These are phyloP conservation scores for Spathaspora boniae DNA, from an alignment of 805 yeast species.

Conservation along the genomic window DNA sequence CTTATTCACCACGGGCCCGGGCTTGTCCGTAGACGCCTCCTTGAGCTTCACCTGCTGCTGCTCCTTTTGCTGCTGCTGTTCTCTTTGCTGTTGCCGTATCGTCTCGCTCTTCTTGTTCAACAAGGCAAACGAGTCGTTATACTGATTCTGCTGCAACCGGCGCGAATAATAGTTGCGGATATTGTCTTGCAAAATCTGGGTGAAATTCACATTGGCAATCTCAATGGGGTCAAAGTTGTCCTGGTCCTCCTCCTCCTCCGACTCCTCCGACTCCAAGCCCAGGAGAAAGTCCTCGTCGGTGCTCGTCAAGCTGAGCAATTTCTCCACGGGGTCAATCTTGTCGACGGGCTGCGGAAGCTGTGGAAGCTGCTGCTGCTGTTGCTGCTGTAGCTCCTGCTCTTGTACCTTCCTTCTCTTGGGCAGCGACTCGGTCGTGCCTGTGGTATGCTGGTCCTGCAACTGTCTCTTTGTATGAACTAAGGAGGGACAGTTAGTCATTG, in stretches of 20 bases:
- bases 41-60: neutral
- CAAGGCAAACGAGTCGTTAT: slow-evolving; percentile 31
- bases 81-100: slow-evolving; percentile 3
- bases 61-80: slow-evolving; percentile 2
- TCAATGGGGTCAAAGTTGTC: slow-evolving; percentile 7
- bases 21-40: neutral
- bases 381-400: slow-evolving; percentile 1
- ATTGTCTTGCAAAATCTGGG: slow-evolving; percentile 37
- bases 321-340: slow-evolving; percentile 42
- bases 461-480: slow-evolving; percentile 1
- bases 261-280: slow-evolving; percentile 19
- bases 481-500: slow-evolving; percentile 9
- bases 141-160: slow-evolving; percentile 22
- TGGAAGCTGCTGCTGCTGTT: slow-evolving; percentile 3
- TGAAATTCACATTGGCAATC: slow-evolving; percentile 27
- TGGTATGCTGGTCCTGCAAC: neutral
- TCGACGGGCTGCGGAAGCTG: too few relatives aligned
- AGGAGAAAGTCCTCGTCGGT: slow-evolving; percentile 28
- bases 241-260: slow-evolving; percentile 13
- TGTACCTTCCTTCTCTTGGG: slow-evolving; percentile 11
- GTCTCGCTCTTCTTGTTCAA: slow-evolving; percentile 17
- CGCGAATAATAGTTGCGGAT: slow-evolving; percentile 29
- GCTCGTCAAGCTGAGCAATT: slow-evolving; percentile 33
- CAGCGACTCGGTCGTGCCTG: neutral
- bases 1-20: slow-evolving; percentile 2